These are phyloP conservation scores for Phycomyces nitens DNA, from an alignment of 192 early-diverging fungal genomes.

Conservation along the genomic window DNA sequence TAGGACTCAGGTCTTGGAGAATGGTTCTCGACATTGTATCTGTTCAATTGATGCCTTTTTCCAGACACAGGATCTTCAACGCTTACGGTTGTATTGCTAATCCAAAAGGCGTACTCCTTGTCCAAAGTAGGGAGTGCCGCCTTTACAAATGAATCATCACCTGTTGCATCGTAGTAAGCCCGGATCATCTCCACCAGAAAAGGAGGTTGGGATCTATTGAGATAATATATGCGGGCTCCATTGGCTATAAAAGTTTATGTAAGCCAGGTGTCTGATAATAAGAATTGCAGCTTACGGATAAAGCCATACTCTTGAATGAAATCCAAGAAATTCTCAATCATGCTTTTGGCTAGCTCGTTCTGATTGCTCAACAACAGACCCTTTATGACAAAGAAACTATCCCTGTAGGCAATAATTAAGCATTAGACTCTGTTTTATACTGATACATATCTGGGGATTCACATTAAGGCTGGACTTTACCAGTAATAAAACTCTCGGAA, in stretches of 20 bases:
- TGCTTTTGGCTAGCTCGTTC: constrained; percentile 40
- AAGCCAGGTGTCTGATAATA: neutral
- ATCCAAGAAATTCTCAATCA: constrained; percentile 60
- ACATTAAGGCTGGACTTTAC: constrained; percentile 4
- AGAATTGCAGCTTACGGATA: constrained; percentile 47
- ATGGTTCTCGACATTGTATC: constrained; percentile 52
- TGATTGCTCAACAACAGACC: constrained; percentile 59
- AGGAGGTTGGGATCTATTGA: constrained; percentile 75
- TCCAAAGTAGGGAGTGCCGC: constrained; percentile 52
- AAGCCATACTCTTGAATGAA: constrained; percentile 61
- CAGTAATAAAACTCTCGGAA: constrained; percentile 77
- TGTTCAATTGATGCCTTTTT: constrained; percentile 41
- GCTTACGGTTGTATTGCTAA: constrained; percentile 43
- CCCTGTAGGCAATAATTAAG: constrained; percentile 32
- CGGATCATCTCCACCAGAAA: constrained; percentile 67
- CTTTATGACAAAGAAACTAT: constrained; percentile 64
- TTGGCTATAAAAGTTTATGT: constrained; percentile 47
- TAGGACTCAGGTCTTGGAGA: constrained; percentile 67
- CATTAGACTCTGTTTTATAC: neutral
- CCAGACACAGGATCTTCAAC: constrained; percentile 24
- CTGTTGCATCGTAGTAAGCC: constrained; percentile 50
- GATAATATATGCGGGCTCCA: constrained; percentile 70
- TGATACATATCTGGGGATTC: neutral
- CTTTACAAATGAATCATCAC: constrained; percentile 42
- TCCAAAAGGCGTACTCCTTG: constrained; percentile 65